Base-by-base conservation (phyloP, 805 yeast species). In the Hanseniaspora lachancei region DNA sequence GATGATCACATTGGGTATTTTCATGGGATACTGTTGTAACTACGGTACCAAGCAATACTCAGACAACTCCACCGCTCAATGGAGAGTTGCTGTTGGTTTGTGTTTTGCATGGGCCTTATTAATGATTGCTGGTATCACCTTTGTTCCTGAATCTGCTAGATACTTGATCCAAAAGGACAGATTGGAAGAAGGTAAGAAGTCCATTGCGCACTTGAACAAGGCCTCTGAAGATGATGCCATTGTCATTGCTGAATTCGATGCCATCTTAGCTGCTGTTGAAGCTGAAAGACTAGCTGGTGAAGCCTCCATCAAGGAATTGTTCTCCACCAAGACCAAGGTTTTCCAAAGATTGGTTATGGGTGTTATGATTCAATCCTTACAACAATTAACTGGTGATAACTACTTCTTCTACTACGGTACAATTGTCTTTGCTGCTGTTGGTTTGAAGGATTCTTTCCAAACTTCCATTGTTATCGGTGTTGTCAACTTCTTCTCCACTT, bases 131-230 rank as follows among this genome's bases (percentile, higher is more conserved):
- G 84, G 83, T 77, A 79, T 63, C 62, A 70, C 52, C 62, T 72
- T 74, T 60, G 79, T 81, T 76, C 87, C 88, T 38, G 89, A 82
- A 70, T 79, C 86, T 36, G 84, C 88, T 59, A 72, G 85, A 64
- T 82, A 66, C 70, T 73, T 79, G 64, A 71, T 76, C 57, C 79
- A 76, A 66, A 70, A 70, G 59, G 71, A 69, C 44, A 73, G 69
- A 56, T 59, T 72, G 38, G 82, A 78, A 36, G 79, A 77, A 57
- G 87, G 87, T 43, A 75, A 68, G 62, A 58, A 58, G 3, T 75
- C 84, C 13, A 67, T 82, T 60, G 78, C 80, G 23, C 74, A 62
- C 57, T 73, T 80, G 58, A 81, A 81, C 71, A 76, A 74, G 62
- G 69, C 72, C 36, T 59, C 72, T 2, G 58, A 68, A 12, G 79